These are phyloP conservation scores for Auxenochlorella pyrenoidosa DNA, from an alignment of 139 green algal species.

Conservation along the genomic window DNA sequence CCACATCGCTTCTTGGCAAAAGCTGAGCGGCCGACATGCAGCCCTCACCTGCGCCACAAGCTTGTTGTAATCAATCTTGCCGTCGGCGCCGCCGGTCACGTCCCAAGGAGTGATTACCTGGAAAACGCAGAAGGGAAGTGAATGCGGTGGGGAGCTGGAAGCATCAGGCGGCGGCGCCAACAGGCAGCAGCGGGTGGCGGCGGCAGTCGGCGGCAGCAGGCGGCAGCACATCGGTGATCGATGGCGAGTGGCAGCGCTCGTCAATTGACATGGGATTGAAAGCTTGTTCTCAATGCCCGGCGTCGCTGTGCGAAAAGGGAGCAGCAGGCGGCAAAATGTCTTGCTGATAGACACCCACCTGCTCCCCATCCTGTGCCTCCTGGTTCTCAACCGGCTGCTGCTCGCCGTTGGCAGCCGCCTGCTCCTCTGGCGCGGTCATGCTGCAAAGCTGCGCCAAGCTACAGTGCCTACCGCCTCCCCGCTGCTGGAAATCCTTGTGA, in stretches of 20 bases:
- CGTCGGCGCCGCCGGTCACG: constrained; percentile 86
- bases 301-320: background rate
- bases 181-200: too few relatives aligned
- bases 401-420: background rate
- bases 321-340: background rate
- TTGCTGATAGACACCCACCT: background rate
- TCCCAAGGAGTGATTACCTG: constrained; percentile 86
- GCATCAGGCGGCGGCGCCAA: background rate
- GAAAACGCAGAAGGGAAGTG: background rate
- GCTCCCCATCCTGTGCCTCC: constrained; percentile 23
- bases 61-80: constrained; percentile 98
- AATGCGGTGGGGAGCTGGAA: too few relatives aligned
- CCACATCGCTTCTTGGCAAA: too few relatives aligned
- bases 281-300: background rate
- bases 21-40: too few relatives aligned
- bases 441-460: background rate
- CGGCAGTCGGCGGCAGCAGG: too few relatives aligned
- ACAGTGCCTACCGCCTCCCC: background rate
- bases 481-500: background rate
- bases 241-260: background rate
- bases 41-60: constrained; percentile 79
- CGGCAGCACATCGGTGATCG: background rate
- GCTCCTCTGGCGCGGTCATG: background rate
- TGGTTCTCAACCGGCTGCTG: constrained; percentile 2
- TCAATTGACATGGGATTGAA: background rate